Percentiles rank a stretch among this genome's conserved stretches.
phyloP scores from a whole-genome alignment of 306 rosid species.

The Rubus parviflorus region DNA sequence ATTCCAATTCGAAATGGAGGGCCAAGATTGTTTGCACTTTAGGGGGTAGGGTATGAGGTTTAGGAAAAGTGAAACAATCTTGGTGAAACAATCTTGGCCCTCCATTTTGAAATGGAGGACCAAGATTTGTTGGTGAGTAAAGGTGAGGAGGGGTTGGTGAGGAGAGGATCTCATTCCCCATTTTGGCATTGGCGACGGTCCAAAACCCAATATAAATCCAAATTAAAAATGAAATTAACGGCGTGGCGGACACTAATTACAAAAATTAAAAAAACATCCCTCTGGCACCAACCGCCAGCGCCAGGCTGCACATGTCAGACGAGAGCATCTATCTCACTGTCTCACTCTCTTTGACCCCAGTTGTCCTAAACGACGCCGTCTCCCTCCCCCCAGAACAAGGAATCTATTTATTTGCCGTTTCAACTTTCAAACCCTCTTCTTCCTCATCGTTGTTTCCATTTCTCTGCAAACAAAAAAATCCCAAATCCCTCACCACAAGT shows the following conservation, averaged over 20 bases:
- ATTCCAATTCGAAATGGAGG: too few species aligned
- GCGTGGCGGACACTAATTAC: conserved; percentile 11
- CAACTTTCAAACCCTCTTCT: conserved; percentile 7
- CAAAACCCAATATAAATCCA: not conserved
- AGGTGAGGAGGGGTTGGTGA: too few species aligned
- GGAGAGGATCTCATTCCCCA: too few species aligned
- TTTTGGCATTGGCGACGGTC: not conserved
- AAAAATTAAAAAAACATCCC: not conserved
- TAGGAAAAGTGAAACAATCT: too few species aligned
- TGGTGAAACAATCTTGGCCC: too few species aligned
- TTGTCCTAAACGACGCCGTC: conserved; percentile 40
- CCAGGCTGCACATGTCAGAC: conserved; percentile 13
- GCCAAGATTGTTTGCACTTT: too few species aligned
- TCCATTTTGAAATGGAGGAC: too few species aligned
- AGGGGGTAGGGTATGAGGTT: too few species aligned
- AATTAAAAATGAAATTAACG: not conserved
- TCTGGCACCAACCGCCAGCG: conserved; percentile 14
- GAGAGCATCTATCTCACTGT: conserved; percentile 1
- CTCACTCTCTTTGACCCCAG: conserved; percentile 12
- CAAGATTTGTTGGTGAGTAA: too few species aligned
- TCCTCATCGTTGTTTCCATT: conserved; percentile 33
- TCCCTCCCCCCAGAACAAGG: not conserved
- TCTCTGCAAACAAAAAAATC: conserved; percentile 13
- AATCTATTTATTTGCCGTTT: conserved; percentile 39
- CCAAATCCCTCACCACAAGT: too few species aligned